Conservation (phyloP, 495 filamentous ascomycete species). For the Neurospora africana region DNA sequence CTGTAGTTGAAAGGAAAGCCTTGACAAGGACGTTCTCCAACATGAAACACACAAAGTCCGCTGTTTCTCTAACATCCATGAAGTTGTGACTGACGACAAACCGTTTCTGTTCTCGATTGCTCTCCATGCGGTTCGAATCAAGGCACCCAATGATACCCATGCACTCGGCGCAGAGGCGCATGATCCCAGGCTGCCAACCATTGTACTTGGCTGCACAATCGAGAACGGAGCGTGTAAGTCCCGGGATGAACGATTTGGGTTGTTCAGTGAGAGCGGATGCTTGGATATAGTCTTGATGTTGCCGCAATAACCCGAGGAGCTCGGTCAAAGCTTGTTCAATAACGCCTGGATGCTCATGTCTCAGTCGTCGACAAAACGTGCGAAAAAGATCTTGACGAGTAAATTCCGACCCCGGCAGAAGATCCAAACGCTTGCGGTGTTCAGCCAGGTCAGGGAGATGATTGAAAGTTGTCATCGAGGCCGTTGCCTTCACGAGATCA, state of each 20-base stretch:
- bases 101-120: conserved; percentile 60
- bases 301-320: conserved; percentile 57
- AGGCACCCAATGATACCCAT: conserved; percentile 82
- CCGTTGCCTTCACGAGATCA: conserved; percentile 52
- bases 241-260: conserved; percentile 61
- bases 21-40: conserved; percentile 82
- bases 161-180: conserved; percentile 63
- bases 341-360: conserved; percentile 74
- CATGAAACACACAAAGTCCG: conserved; percentile 75
- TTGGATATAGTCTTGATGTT: conserved; percentile 72
- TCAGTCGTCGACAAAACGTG: conserved; percentile 58
- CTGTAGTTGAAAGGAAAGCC: conserved; percentile 78
- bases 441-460: conserved; percentile 59
- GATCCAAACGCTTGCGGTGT: conserved; percentile 50
- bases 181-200: conserved; percentile 51
- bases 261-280: conserved; percentile 75
- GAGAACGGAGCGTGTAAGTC: conserved; percentile 64
- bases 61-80: conserved; percentile 61
- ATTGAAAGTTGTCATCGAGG: conserved; percentile 66
- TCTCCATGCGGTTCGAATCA: conserved; percentile 82
- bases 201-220: conserved; percentile 76
- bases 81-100: conserved; percentile 85
- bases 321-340: conserved; percentile 70
- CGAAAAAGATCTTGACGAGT: conserved; percentile 36
- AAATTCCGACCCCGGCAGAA: conserved; percentile 38